Percentiles rank a stretch among this genome's conserved stretches.
Conservation (phyloP, 306 rosid species). For the Cucumis cinereus region DNA sequence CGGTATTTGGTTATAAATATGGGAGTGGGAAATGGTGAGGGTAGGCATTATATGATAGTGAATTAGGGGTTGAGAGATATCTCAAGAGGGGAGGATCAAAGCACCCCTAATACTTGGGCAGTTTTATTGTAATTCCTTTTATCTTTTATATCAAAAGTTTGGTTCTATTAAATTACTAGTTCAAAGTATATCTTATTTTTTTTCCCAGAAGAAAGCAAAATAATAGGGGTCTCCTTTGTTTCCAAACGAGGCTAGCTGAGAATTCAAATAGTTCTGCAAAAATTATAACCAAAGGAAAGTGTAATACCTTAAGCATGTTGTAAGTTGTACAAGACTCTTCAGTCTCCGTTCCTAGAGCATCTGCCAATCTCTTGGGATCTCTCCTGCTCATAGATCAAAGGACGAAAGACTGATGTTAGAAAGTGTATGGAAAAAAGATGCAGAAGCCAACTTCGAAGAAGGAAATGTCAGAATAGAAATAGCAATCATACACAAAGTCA, state of each 20-base stretch:
- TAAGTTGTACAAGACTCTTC: slow-evolving; percentile 90
- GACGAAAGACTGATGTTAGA: neutral
- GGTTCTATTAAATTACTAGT: no score
- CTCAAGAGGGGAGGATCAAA: no score
- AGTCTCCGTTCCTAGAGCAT: slow-evolving; percentile 34
- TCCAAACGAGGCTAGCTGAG: neutral
- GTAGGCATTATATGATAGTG: no score
- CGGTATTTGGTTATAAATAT: no score
- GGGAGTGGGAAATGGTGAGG: no score
- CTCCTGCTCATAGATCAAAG: slow-evolving; percentile 28
- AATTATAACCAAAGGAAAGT: neutral
- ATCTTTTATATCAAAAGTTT: no score
- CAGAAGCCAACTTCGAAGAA: neutral
- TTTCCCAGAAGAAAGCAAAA: neutral
- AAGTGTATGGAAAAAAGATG: neutral
- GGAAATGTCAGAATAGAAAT: neutral
- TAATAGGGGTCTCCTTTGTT: neutral
- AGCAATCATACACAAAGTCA: neutral
- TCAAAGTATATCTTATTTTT: neutral
- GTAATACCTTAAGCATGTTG: slow-evolving; percentile 77
- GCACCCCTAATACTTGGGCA: no score
- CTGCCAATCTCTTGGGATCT: slow-evolving; percentile 58
- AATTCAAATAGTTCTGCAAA: neutral
- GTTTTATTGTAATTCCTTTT: no score
- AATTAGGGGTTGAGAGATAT: no score